Conservation (phyloP, 202 grass and related monocot species). For the Zizania palustris region DNA sequence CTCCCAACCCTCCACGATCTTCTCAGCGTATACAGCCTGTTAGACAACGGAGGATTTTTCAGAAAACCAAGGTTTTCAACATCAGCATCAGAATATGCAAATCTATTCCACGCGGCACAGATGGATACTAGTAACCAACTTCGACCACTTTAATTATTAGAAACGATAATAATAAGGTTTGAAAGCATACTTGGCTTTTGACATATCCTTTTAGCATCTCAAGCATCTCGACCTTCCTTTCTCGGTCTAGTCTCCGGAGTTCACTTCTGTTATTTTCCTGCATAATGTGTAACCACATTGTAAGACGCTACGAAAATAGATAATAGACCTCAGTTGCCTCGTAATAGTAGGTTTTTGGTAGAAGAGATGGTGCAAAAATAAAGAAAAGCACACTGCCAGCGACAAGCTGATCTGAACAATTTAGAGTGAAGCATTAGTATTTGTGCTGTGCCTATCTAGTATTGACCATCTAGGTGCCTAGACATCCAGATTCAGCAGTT, state of each 20-base stretch:
- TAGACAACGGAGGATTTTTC: not conserved
- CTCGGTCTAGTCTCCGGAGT: slow-evolving; percentile 71
- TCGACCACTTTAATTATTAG: not conserved
- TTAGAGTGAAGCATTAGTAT: not conserved
- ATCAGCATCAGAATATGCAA: not conserved
- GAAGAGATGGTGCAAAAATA: not conserved
- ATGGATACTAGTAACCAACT: not conserved
- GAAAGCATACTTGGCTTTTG: slow-evolving; percentile 73
- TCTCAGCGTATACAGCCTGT: slow-evolving; percentile 87
- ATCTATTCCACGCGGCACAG: not conserved
- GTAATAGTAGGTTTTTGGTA: not conserved
- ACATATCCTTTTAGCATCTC: slow-evolving; percentile 92
- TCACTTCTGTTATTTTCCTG: slow-evolving; percentile 92
- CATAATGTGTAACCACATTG: slow-evolving; percentile 17
- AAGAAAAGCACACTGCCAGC: not conserved
- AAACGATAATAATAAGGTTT: not conserved
- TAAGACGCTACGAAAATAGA: slow-evolving; percentile 9
- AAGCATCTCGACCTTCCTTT: slow-evolving; percentile 78
- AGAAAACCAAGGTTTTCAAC: not conserved
- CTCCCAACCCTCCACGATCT: slow-evolving; percentile 83
- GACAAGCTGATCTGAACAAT: not conserved
- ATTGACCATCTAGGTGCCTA: too few species aligned
- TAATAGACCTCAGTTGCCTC: slow-evolving; percentile 4
- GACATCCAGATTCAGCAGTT: not conserved
- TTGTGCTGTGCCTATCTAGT: not conserved